Conservation (phyloP, 306 rosid genomes). For the Nissolia schottii region DNA sequence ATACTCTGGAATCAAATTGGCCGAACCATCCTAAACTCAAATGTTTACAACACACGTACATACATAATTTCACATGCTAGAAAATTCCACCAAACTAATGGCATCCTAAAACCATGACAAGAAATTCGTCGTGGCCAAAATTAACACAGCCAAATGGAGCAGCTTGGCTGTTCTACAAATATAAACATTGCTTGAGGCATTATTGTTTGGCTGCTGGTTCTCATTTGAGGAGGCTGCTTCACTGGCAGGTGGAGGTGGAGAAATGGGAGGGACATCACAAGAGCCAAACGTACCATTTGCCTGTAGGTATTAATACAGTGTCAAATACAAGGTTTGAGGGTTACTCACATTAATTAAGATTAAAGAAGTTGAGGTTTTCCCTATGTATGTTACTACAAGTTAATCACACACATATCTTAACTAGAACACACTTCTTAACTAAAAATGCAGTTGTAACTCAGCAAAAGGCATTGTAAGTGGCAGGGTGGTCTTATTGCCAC, state of each 20-base stretch:
- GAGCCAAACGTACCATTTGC: constrained; percentile 57
- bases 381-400: not conserved
- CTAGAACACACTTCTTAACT: not conserved
- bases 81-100: constrained; percentile 11
- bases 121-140: constrained; percentile 32
- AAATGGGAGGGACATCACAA: constrained; percentile 67
- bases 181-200: constrained; percentile 26
- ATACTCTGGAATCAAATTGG: constrained; percentile 24
- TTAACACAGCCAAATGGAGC: constrained; percentile 37
- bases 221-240: not conserved
- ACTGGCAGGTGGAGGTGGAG: constrained; percentile 94
- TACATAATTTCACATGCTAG: constrained; percentile 24
- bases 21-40: constrained; percentile 16
- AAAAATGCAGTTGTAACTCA: not conserved
- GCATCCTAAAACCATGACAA: constrained; percentile 34
- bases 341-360: not conserved
- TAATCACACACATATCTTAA: not conserved
- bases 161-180: constrained; percentile 29
- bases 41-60: constrained; percentile 14
- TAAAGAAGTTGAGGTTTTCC: not conserved
- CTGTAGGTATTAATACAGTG: constrained; percentile 32
- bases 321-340: not conserved
- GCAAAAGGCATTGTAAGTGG: too few relatives aligned
- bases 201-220: constrained; percentile 8
- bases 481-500: too few relatives aligned